phyloP scores from a whole-genome alignment of 2,329 filamentous ascomycete species.

The Aspergillus pseudoterreus region DNA sequence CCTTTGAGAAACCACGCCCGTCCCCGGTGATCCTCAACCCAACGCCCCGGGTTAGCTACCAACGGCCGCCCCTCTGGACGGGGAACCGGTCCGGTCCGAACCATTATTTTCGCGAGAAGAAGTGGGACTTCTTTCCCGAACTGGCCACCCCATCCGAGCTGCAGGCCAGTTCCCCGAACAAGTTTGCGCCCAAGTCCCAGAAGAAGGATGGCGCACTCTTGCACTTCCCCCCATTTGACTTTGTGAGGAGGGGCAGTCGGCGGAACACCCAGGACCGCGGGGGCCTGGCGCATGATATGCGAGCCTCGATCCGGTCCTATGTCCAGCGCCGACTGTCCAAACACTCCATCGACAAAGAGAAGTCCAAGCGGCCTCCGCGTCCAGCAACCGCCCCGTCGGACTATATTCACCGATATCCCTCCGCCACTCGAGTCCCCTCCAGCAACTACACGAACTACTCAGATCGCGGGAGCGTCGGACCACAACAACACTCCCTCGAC shows the following conservation, averaged over 20 bases:
- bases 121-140: constrained; percentile 41
- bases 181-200: constrained; percentile 12
- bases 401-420: constrained; percentile 4
- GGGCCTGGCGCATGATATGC: constrained; percentile 23
- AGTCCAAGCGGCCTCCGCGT: constrained; percentile 8
- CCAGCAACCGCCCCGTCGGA: constrained; percentile 13
- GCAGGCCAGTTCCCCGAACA: constrained; percentile 11
- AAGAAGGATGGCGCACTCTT: constrained; percentile 21
- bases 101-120: constrained; percentile 40
- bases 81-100: constrained; percentile 22
- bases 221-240: constrained; percentile 20
- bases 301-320: constrained; percentile 33
- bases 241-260: constrained; percentile 16
- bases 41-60: constrained; percentile 23
- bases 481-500: constrained; percentile 6
- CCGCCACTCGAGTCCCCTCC: constrained; percentile 11
- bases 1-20: constrained; percentile 8
- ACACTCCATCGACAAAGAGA: constrained; percentile 19
- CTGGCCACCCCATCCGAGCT: constrained; percentile 28
- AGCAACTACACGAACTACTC: constrained; percentile 11
- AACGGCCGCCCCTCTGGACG: constrained; percentile 18
- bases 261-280: constrained; percentile 24
- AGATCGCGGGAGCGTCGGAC: constrained; percentile 4
- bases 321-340: constrained; percentile 30
- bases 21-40: constrained; percentile 9